Base-by-base conservation (phyloP, 768 basidiomycete species). In the Neoboletus subvelutipes region DNA sequence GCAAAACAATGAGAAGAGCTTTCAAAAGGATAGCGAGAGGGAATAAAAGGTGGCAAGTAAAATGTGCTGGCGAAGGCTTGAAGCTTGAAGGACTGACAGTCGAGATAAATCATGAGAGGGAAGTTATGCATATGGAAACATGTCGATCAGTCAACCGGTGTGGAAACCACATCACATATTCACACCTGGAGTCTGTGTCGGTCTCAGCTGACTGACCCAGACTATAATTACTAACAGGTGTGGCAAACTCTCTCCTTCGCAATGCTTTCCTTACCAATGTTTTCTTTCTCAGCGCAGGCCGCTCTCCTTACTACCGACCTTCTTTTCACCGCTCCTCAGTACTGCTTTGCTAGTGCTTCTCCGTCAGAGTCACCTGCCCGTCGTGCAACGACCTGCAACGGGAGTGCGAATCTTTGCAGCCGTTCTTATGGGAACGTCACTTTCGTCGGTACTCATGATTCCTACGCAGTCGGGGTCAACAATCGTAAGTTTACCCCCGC, bases 381-480 rank as follows among this genome's bases (percentile, higher is more conserved):
- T 46, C 81, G 86, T 10, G 88, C 89, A 3, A 84, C 90, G 0
- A 77, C 78, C 4, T 98, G 95, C 76, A 98, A 98, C 66, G 95
- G 95, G 2, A 80, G 87, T 61, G 68, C 87, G 9, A 86, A 92
- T 77, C 78, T 94, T 24, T 98, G 95, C 72, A 69, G 71, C 59
- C 80, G 82, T 57, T 80, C 80, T 45, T 97, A 86, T 69, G 90
- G 90, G 41, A 89, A 88, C 62, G 80, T 98, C 15, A 84, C 93
- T 3, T 91, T 88, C 58, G 86, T 98, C 46, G 95, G 96, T n/a
- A 80, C 94, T 2, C 96, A 98, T 68, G 84, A 98, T 70, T 91
- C 88, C 13, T 98, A 95, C 69, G 90, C 92, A 3, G 85, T 94
- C 41, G 92, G 90, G 18, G 74, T 77, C 42, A 80, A 80, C 70